Evolutionary conservation across 345 rosid species (phyloP).

Genomic region (Moricandia arvensis): DNA sequence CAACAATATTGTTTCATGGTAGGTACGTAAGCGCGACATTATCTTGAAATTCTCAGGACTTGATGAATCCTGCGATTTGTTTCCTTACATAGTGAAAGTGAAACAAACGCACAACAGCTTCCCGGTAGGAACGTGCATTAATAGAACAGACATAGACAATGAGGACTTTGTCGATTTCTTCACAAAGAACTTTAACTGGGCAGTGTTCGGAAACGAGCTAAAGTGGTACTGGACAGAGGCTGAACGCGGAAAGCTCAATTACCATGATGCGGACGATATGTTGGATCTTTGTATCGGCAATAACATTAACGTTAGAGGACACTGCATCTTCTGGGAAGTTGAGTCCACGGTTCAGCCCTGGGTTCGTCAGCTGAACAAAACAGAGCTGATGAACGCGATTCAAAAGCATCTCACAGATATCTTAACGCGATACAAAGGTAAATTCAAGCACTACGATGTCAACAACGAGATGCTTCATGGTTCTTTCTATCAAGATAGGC

Average conservation of each 20-base stretch:
- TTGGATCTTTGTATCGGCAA: conserved; percentile 57
- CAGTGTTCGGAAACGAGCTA: conserved; percentile 84
- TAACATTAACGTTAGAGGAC: conserved; percentile 59
- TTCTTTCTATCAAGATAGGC: conserved; percentile 64
- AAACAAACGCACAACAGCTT: conserved; percentile 72
- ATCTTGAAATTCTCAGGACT: conserved; percentile 57
- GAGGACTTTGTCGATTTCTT: conserved; percentile 75
- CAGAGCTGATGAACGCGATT: conserved; percentile 40
- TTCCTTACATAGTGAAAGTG: conserved; percentile 53
- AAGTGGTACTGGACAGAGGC: conserved; percentile 95
- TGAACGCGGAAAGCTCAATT: conserved; percentile 67
- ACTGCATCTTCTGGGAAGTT: conserved; percentile 55
- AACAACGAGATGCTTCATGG: conserved; percentile 68
- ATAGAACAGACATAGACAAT: conserved; percentile 71
- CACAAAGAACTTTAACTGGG: conserved; percentile 79
- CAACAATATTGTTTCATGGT: conserved; percentile 31
- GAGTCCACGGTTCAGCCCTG: conserved; percentile 50
- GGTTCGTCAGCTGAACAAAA: conserved; percentile 43
- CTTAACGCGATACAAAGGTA: conserved; percentile 58
- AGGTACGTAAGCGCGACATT: conserved; percentile 83
- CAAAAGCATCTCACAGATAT: conserved; percentile 48
- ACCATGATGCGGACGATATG: conserved; percentile 87
- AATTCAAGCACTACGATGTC: conserved; percentile 73
- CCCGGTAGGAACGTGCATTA: conserved; percentile 81
- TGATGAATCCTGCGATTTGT: conserved; percentile 31